Percentiles rank a stretch among this genome's conserved stretches.
Evolutionary conservation across 2,329 filamentous ascomycete species (phyloP).

Genomic region (Talaromyces sp.): DNA sequence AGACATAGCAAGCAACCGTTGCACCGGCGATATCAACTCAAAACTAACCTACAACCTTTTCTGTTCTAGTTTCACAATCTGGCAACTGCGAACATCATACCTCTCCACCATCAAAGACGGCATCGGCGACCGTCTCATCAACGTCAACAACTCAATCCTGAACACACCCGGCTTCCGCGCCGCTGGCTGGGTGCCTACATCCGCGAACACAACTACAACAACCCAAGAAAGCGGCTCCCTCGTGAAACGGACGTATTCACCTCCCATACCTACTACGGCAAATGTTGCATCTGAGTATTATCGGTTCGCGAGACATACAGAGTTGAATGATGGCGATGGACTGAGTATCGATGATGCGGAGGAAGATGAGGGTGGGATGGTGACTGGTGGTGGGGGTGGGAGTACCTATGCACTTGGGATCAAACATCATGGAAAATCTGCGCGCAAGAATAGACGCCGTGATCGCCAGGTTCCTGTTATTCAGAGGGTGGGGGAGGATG

Average conservation of each 20-base stretch:
- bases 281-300: conserved; percentile 64
- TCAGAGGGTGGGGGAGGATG: conserved; percentile 58
- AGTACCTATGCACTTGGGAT: conserved; percentile 57
- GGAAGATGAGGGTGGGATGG: conserved; percentile 63
- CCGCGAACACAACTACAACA: conserved; percentile 37
- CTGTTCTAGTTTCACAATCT: conserved; percentile 58
- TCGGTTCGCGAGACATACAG: conserved; percentile 43
- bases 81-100: conserved; percentile 65
- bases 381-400: conserved; percentile 55
- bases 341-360: conserved; percentile 51
- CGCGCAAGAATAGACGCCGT: conserved; percentile 34
- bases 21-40: conserved; percentile 2
- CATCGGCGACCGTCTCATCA: conserved; percentile 65
- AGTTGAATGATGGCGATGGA: conserved; percentile 29
- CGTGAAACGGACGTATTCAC: conserved; percentile 64
- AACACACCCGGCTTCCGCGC: conserved; percentile 65
- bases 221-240: conserved; percentile 40
- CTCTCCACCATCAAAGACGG: conserved; percentile 64
- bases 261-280: conserved; percentile 60
- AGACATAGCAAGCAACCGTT: background rate
- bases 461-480: conserved; percentile 49
- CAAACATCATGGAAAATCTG: conserved; percentile 31
- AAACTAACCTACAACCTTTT: background rate
- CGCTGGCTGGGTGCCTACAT: conserved; percentile 57
- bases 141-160: conserved; percentile 61